A percentile compares a stretch with the other conserved stretches of the same genome.
Evolutionary conservation across 2,329 filamentous ascomycete species (phyloP).

Genomic region (Aureobasidium sp.): DNA sequence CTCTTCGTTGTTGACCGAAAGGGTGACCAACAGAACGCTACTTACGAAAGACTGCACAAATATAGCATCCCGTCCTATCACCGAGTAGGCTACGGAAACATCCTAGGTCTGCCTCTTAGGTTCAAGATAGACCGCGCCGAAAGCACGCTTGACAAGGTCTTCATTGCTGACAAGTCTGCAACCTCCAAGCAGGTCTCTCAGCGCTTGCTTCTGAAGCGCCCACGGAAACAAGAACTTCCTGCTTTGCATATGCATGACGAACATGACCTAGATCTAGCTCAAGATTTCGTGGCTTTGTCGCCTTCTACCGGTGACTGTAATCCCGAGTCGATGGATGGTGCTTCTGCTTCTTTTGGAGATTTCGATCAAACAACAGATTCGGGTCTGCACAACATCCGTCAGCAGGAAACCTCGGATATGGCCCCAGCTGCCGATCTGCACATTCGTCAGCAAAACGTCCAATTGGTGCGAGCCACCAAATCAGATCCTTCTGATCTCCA

Average conservation of each 20-base stretch:
- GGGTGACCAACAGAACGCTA: conserved; percentile 67
- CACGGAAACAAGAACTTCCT: conserved; percentile 40
- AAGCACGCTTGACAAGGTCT: conserved; percentile 41
- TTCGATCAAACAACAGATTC: neutral
- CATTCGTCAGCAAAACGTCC: conserved; percentile 46
- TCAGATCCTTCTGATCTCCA: conserved; percentile 58
- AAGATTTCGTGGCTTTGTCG: neutral
- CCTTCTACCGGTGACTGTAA: conserved; percentile 4
- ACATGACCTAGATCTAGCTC: neutral
- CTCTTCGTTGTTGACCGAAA: conserved; percentile 60
- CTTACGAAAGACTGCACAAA: conserved; percentile 65
- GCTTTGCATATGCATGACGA: neutral
- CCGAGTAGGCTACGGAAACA: conserved; percentile 57
- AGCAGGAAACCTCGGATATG: neutral
- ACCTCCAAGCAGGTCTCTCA: conserved; percentile 24
- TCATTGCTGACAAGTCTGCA: neutral
- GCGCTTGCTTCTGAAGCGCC: conserved; percentile 30
- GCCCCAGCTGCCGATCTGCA: conserved; percentile 20
- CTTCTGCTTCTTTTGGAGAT: neutral
- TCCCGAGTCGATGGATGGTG: neutral
- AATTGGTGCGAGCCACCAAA: conserved; percentile 57
- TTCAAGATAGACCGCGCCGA: conserved; percentile 60
- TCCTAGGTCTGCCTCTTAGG: conserved; percentile 57
- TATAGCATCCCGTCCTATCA: conserved; percentile 64
- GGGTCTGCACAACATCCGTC: neutral